These are phyloP conservation scores for Pseudozyma hubeiensis DNA, from an alignment of 1,284 basidiomycete genomes.

Conservation along the genomic window DNA sequence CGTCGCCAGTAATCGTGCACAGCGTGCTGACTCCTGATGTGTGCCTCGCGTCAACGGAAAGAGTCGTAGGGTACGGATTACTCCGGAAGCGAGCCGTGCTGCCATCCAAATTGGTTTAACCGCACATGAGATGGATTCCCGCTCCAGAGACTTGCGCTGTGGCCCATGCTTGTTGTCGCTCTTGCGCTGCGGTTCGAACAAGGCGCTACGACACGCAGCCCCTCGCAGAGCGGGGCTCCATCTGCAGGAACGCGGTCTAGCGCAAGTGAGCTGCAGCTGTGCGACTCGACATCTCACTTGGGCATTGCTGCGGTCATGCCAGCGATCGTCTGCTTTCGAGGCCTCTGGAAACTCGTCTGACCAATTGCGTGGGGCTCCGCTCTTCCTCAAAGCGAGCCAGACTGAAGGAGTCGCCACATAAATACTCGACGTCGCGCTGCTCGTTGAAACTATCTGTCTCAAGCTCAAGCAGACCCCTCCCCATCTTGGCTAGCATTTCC, in stretches of 20 bases:
- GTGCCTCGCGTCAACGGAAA: not conserved
- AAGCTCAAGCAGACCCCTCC: not conserved
- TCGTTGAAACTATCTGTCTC: too few relatives aligned
- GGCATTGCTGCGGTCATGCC: too few relatives aligned
- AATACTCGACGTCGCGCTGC: not conserved
- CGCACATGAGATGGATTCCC: not conserved
- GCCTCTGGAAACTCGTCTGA: too few relatives aligned
- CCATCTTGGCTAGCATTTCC: not conserved
- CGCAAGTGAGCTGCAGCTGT: not conserved
- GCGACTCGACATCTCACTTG: not conserved
- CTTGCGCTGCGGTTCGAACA: too few relatives aligned
- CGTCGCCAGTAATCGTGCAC: too few relatives aligned
- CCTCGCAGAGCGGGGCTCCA: slow-evolving; percentile 1
- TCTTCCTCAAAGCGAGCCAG: not conserved
- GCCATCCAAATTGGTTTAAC: not conserved
- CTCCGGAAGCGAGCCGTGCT: not conserved
- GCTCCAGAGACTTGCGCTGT: too few relatives aligned
- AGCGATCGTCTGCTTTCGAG: too few relatives aligned
- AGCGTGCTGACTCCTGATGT: too few relatives aligned
- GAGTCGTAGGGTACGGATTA: not conserved
- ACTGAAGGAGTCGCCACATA: not conserved
- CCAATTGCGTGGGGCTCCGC: not conserved
- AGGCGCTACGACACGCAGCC: too few relatives aligned
- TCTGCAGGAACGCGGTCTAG: slow-evolving; percentile 8
- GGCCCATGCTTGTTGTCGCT: too few relatives aligned